These are phyloP conservation scores for Amanita thiersii DNA, from an alignment of 768 basidiomycete species.

Conservation along the genomic window DNA sequence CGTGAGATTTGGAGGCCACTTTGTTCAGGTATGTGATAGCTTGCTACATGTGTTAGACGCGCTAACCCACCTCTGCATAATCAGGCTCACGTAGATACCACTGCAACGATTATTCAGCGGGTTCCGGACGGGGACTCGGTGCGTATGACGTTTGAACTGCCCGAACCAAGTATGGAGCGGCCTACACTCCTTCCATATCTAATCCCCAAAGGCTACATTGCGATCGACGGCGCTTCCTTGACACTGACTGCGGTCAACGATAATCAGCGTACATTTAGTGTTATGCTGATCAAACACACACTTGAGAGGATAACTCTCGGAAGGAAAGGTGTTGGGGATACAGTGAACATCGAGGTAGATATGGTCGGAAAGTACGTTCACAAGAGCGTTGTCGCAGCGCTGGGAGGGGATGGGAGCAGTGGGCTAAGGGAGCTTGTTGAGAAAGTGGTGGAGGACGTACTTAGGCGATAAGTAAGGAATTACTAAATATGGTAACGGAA, in stretches of 20 bases:
- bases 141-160: conserved; percentile 73
- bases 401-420: conserved; percentile 46
- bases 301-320: conserved; percentile 81
- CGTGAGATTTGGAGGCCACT: conserved; percentile 92
- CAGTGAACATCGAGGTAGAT: conserved; percentile 93
- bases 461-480: conserved; percentile 33
- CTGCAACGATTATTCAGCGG: conserved; percentile 64
- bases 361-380: conserved; percentile 90
- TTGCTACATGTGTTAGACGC: neutral
- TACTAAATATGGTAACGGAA: neutral
- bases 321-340: conserved; percentile 65
- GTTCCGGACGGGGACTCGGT: conserved; percentile 81
- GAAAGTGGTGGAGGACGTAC: conserved; percentile 46
- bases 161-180: conserved; percentile 44
- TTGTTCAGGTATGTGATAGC: conserved; percentile 68
- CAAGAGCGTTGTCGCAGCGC: conserved; percentile 69
- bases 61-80: neutral
- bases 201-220: conserved; percentile 90
- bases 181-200: conserved; percentile 73
- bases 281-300: conserved; percentile 96
- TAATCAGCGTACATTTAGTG: conserved; percentile 53
- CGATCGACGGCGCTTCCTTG: conserved; percentile 90
- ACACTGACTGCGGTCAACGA: conserved; percentile 81
- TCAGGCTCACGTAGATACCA: conserved; percentile 91
- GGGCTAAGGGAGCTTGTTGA: conserved; percentile 43